Conservation (phyloP, 305 asterid species). For the Solanum hybrid region DNA sequence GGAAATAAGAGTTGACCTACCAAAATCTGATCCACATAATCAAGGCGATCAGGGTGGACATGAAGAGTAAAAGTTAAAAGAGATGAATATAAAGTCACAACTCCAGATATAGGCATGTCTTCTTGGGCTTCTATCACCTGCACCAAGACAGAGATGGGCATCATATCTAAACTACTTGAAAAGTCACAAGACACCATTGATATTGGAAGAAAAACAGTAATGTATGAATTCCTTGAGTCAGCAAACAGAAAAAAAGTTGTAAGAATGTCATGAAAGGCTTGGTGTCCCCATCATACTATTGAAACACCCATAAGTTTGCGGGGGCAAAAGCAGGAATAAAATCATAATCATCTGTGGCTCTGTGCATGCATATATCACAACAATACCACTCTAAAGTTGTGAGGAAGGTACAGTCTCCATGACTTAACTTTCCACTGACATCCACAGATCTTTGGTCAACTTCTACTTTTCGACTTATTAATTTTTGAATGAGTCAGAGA, state of each 20-base stretch:
- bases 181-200: background rate
- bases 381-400: background rate
- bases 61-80: slow-evolving; percentile 90
- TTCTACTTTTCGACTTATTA: background rate
- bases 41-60: slow-evolving; percentile 94
- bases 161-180: background rate
- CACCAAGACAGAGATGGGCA: slow-evolving; percentile 19
- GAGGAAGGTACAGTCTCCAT: background rate
- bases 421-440: background rate
- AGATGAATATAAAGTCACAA: slow-evolving; percentile 84
- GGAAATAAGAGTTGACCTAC: slow-evolving; percentile 28
- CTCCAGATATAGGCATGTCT: slow-evolving; percentile 73
- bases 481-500: background rate
- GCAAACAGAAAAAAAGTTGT: background rate
- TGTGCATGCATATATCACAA: background rate
- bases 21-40: slow-evolving; percentile 92
- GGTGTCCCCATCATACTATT: background rate
- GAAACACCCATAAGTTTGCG: background rate
- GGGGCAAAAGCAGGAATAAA: background rate
- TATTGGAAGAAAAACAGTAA: background rate
- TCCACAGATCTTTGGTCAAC: slow-evolving; percentile 1
- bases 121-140: slow-evolving; percentile 99
- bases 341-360: background rate
- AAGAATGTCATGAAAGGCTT: background rate
- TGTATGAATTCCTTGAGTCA: background rate